phyloP scores from a whole-genome alignment of 352 stramenopile genomes.

The Achlya hypogyna region DNA sequence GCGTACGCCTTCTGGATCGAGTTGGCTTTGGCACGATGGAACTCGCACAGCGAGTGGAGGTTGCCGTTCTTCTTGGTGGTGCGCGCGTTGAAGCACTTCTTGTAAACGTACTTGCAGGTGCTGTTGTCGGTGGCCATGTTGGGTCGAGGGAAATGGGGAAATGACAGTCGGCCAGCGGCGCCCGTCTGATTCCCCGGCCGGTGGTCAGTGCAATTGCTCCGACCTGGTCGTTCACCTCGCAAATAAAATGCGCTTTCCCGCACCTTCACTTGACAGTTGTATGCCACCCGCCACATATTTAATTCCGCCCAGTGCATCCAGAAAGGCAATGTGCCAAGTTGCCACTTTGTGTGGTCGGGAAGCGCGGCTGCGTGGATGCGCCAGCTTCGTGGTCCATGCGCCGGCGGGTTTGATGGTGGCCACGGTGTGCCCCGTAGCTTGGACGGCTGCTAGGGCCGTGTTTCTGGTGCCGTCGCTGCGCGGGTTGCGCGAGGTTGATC shows the following conservation, averaged over 20 bases:
- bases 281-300: not conserved
- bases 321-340: not conserved
- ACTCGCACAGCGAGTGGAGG: not conserved
- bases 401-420: too few species aligned
- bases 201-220: not conserved
- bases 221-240: not conserved
- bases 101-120: slow-evolving; percentile 7
- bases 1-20: slow-evolving; percentile 6
- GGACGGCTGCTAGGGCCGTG: too few species aligned
- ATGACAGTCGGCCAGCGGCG: too few species aligned
- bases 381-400: too few species aligned
- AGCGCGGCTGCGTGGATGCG: not conserved
- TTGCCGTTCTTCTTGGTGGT: slow-evolving; percentile 5
- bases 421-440: too few species aligned
- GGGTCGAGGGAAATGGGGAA: not conserved
- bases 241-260: not conserved
- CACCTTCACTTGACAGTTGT: not conserved
- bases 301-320: not conserved
- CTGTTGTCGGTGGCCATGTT: not conserved
- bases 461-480: too few species aligned
- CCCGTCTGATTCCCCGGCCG: not conserved
- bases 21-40: not conserved
- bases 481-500: too few species aligned
- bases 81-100: slow-evolving; percentile 1
- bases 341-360: not conserved